Evolutionary conservation across 106 monocot species (phyloP).

Genomic region (Dioscorea alata): DNA sequence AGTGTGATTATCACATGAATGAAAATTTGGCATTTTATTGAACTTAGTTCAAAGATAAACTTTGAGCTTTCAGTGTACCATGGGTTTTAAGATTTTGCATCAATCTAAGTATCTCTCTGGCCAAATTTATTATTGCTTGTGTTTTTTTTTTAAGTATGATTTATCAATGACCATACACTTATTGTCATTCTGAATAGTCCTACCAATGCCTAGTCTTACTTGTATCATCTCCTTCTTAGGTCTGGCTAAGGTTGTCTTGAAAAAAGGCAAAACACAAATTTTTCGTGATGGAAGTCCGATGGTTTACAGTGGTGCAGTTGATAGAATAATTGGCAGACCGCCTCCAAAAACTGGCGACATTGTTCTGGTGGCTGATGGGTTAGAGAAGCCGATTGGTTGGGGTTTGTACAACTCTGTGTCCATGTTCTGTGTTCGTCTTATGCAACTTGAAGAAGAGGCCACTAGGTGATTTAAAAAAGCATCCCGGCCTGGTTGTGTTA

Average conservation of each 20-base stretch:
- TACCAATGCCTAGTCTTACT: background rate
- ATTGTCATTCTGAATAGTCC: too few relatives aligned
- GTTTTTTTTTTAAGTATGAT: too few relatives aligned
- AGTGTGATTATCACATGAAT: too few relatives aligned
- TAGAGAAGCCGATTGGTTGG: conserved; percentile 93
- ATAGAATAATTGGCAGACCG: conserved; percentile 81
- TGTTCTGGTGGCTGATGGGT: conserved; percentile 86
- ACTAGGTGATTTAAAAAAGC: conserved; percentile 31
- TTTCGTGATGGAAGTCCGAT: conserved; percentile 94
- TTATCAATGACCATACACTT: too few relatives aligned
- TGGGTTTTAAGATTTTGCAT: too few relatives aligned
- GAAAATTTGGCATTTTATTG: too few relatives aligned
- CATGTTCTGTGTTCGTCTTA: conserved; percentile 90
- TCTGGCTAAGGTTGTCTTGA: conserved; percentile 83
- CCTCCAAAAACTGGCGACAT: conserved; percentile 87
- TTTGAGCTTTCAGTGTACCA: too few relatives aligned
- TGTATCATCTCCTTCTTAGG: conserved; percentile 20
- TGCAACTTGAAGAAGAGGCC: conserved; percentile 94
- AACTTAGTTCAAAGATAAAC: too few relatives aligned
- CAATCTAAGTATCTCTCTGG: too few relatives aligned
- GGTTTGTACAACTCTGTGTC: conserved; percentile 97
- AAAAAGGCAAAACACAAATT: conserved; percentile 89
- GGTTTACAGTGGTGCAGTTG: conserved; percentile 97
- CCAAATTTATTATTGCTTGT: too few relatives aligned
- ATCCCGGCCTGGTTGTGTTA: background rate